phyloP scores from a whole-genome alignment of 139 green algal species.

The Astrephomene gubernaculifera region DNA sequence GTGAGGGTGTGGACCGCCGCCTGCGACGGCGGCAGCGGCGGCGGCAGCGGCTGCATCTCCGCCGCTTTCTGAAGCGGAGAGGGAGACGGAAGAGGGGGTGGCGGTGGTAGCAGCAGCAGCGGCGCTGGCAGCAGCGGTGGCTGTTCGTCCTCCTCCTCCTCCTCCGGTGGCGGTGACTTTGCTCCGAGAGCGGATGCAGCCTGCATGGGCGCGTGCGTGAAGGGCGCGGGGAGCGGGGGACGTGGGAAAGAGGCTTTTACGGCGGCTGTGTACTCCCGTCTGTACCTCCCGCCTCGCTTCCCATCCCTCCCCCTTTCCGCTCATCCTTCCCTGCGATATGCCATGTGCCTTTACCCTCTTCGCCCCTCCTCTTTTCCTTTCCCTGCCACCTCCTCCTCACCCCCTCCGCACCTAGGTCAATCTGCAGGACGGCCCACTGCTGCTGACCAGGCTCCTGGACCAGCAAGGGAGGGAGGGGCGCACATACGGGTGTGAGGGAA shows the following conservation, averaged over 20 bases:
- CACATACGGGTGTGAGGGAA: background rate
- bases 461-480: background rate
- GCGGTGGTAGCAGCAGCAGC: background rate
- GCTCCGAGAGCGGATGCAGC: slow-evolving; percentile 2
- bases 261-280: no score
- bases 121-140: background rate
- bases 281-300: no score
- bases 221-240: no score
- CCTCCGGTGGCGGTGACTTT: no score
- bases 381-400: no score
- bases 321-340: no score
- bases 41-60: background rate
- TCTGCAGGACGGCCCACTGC: slow-evolving; percentile 63
- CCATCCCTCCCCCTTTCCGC: no score
- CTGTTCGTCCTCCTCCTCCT: no score
- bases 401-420: slow-evolving; percentile 59
- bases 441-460: background rate
- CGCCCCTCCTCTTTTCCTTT: no score
- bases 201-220: background rate
- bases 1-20: background rate
- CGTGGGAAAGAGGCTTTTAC: no score
- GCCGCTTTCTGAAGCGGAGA: background rate
- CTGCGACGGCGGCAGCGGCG: background rate
- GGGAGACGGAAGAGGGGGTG: no score
- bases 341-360: no score